These are phyloP conservation scores for Pisolithus thermaeus DNA, from an alignment of 1,284 basidiomycete genomes.

Conservation along the genomic window DNA sequence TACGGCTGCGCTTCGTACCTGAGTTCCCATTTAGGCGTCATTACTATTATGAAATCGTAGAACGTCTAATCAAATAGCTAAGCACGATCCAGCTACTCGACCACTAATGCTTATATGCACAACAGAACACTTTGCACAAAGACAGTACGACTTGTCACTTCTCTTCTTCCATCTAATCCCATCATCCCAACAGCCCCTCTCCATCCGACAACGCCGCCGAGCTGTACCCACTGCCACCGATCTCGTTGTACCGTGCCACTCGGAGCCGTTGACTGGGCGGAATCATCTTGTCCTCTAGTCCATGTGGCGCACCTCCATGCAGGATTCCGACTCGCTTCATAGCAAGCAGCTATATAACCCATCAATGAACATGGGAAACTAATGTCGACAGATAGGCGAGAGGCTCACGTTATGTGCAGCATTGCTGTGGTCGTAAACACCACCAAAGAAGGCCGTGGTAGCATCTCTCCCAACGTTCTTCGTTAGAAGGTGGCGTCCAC, in stretches of 20 bases:
- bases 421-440: slow-evolving; percentile 91
- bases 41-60: no score
- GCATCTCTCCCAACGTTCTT: slow-evolving; percentile 78
- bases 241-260: slow-evolving; percentile 59
- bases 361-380: slow-evolving; percentile 16
- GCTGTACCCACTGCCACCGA: slow-evolving; percentile 35
- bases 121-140: neutral
- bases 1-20: no score
- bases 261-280: slow-evolving; percentile 68
- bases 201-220: slow-evolving; percentile 30
- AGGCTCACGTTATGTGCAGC: slow-evolving; percentile 76
- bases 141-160: neutral
- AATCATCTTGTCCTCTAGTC: slow-evolving; percentile 55
- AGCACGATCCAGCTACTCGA: no score
- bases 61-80: no score
- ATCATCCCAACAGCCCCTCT: slow-evolving; percentile 27
- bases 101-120: no score
- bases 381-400: neutral
- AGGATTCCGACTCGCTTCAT: slow-evolving; percentile 93
- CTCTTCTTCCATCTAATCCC: neutral
- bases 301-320: slow-evolving; percentile 64
- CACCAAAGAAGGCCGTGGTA: slow-evolving; percentile 90
- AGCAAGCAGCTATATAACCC: slow-evolving; percentile 50
- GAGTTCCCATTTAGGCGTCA: no score
- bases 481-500: slow-evolving; percentile 62